phyloP scores from a whole-genome alignment of 768 basidiomycete species.

The Rhizopogon roseolus region DNA sequence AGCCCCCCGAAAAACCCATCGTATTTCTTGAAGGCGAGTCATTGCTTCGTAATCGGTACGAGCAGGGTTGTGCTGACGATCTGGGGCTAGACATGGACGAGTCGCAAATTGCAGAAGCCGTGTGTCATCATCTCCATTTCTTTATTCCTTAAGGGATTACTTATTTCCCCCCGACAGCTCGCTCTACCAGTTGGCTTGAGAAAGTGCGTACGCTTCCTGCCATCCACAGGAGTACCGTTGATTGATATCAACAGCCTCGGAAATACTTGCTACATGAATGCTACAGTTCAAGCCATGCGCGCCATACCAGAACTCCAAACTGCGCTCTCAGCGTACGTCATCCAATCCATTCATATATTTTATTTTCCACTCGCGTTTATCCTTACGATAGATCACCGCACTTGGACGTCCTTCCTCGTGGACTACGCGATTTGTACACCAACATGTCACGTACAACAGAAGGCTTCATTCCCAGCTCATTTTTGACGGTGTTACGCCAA shows the following conservation, averaged over 20 bases:
- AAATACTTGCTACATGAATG: constrained; percentile 98
- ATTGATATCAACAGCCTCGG: constrained; percentile 48
- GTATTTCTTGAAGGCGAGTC: constrained; percentile 80
- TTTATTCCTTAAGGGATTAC: not conserved
- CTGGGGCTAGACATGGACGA: constrained; percentile 75
- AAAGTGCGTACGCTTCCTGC: constrained; percentile 44
- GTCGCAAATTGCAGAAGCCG: constrained; percentile 71
- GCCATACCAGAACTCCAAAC: constrained; percentile 85
- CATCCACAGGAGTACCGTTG: not conserved
- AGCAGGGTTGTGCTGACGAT: not conserved
- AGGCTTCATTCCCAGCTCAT: constrained; percentile 61
- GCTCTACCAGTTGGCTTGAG: constrained; percentile 75
- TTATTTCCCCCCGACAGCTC: constrained; percentile 39
- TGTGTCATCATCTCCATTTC: constrained; percentile 28
- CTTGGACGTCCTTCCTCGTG: constrained; percentile 38
- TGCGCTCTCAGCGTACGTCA: constrained; percentile 54
- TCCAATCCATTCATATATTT: not conserved
- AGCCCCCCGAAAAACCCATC: constrained; percentile 72
- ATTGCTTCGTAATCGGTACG: not conserved
- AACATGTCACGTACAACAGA: constrained; percentile 76
- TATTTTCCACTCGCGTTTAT: not conserved
- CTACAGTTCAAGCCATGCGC: constrained; percentile 90
- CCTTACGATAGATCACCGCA: constrained; percentile 27
- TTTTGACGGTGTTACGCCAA: constrained; percentile 67
- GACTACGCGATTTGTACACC: constrained; percentile 64